These are phyloP conservation scores for Apiotrichum sp. DNA, from an alignment of 1,284 basidiomycete species.

Conservation along the genomic window DNA sequence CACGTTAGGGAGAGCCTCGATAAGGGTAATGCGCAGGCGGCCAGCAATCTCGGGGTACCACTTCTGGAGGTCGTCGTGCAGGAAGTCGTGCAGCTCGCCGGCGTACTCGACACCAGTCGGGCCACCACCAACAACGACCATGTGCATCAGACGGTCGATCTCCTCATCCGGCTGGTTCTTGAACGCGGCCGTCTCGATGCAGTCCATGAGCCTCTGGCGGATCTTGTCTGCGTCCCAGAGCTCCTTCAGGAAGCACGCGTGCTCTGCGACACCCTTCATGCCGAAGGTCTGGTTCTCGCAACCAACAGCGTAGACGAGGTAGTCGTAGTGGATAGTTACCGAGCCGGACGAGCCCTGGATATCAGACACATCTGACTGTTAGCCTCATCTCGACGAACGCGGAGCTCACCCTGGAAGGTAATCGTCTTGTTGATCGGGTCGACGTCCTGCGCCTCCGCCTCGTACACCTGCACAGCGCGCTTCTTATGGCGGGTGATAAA, in stretches of 20 bases:
- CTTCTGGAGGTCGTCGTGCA: slow-evolving; percentile 82
- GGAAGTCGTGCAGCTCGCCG: slow-evolving; percentile 88
- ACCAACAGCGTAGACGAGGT: slow-evolving; percentile 91
- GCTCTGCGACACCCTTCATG: slow-evolving; percentile 85
- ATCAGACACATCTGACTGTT: slow-evolving; percentile 61
- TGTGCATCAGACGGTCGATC: slow-evolving; percentile 83
- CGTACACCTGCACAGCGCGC: slow-evolving; percentile 79
- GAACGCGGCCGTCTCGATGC: slow-evolving; percentile 88
- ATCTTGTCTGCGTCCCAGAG: slow-evolving; percentile 83
- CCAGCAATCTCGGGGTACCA: slow-evolving; percentile 94
- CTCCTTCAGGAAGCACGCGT: slow-evolving; percentile 98
- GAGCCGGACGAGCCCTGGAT: slow-evolving; percentile 63
- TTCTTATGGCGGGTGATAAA: slow-evolving; percentile 90
- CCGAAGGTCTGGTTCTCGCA: slow-evolving; percentile 94
- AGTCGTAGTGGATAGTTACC: slow-evolving; percentile 85
- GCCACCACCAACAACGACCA: slow-evolving; percentile 95
- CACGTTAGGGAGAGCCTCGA: slow-evolving; percentile 92
- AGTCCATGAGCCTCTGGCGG: slow-evolving; percentile 49
- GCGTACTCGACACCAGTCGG: slow-evolving; percentile 89
- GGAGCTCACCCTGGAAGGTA: slow-evolving; percentile 66
- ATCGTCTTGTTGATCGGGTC: slow-evolving; percentile 87
- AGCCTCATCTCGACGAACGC: neutral
- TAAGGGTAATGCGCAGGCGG: slow-evolving; percentile 81
- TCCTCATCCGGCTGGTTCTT: slow-evolving; percentile 79
- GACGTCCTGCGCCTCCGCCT: slow-evolving; percentile 83